Evolutionary conservation across 177 flowering plant genomes (phyloP), one percentile per base, ranked within the genome.

Genomic region (Vitis hybrid): DNA sequence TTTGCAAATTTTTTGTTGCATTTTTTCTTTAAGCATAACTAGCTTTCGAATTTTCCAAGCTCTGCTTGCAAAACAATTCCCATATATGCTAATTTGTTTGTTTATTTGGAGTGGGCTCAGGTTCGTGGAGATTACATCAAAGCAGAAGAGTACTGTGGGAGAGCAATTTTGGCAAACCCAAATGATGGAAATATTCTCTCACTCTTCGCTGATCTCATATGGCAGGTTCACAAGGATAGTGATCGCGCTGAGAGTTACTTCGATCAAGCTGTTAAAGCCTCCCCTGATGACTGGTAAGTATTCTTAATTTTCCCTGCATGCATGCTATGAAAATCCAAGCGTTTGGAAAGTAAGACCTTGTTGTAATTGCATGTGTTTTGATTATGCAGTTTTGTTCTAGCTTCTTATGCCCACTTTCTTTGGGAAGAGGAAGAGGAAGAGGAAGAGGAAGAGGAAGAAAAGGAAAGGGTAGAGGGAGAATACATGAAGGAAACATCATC

Each of bases 91-190:
- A 40, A 40, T 4, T 57, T 14, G 48, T 18, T 7, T 17, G 12
- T 23, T 63, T 51, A 13, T 23, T 52, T 26, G 60, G 68, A 13
- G 8, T 64, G 70, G 63, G 15, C 74, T 72, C 75, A 94, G 98
- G 92, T 90, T 54, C 79, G 83, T 2, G 85, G 83, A 48, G 96
- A 94, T 76, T 72, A 74, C 12, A 80, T 34, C 12, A 90, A 82
- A 78, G 94, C 97, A 1, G 93, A 92, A 73, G 94, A 94, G 78
- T 94, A 87, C 65, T 94, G 86, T 72, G 92, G 87, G 17, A 82
- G 94, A 75, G 96, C 98, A 19, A 83, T 94, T 49, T 56, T 94
- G 55, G 88, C 84, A 10, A 84, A 84, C 65, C 97, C 94, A 3
- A 68, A 70, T 56, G 94, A 94, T 70, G 96, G 87, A 13, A 80